A percentile compares a stretch with the other conserved stretches of the same genome.
Evolutionary conservation across 352 stramenopile genomes (phyloP).

Genomic region (Blastocystis sp.): DNA sequence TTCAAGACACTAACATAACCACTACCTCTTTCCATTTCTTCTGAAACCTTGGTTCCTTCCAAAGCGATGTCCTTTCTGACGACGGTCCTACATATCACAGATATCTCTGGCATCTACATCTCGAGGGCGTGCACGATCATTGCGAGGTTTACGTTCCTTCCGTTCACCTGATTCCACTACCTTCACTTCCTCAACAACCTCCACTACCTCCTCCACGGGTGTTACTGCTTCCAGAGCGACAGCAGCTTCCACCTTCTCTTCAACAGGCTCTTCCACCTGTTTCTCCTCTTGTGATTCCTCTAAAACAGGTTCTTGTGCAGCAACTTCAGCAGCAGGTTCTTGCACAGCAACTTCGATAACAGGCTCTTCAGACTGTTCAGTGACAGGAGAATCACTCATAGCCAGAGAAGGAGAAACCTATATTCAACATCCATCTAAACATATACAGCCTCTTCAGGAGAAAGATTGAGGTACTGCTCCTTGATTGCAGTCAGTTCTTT

Average conservation of each 20-base stretch:
- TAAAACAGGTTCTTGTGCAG: neutral
- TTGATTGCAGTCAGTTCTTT: constrained; percentile 30
- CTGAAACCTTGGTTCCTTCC: neutral
- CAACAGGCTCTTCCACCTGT: neutral
- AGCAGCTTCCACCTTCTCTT: neutral
- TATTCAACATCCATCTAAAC: neutral
- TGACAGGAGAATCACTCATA: neutral
- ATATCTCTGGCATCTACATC: neutral
- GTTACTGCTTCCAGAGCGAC: neutral
- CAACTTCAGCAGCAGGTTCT: neutral
- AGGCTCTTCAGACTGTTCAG: neutral
- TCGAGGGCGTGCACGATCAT: neutral
- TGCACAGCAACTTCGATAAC: neutral
- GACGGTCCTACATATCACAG: neutral
- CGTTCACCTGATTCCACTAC: neutral
- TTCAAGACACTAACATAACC: neutral
- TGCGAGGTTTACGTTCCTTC: neutral
- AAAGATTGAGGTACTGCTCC: neutral
- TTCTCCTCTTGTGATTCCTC: neutral
- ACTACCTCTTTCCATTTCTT: neutral
- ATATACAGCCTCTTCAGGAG: neutral
- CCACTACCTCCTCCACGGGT: neutral
- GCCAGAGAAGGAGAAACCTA: neutral
- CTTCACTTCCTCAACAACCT: constrained; percentile 37
- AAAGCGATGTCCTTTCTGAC: neutral